Evolutionary conservation across 805 yeast genomes (phyloP).

Genomic region (Wickerhamiella australiensis): DNA sequence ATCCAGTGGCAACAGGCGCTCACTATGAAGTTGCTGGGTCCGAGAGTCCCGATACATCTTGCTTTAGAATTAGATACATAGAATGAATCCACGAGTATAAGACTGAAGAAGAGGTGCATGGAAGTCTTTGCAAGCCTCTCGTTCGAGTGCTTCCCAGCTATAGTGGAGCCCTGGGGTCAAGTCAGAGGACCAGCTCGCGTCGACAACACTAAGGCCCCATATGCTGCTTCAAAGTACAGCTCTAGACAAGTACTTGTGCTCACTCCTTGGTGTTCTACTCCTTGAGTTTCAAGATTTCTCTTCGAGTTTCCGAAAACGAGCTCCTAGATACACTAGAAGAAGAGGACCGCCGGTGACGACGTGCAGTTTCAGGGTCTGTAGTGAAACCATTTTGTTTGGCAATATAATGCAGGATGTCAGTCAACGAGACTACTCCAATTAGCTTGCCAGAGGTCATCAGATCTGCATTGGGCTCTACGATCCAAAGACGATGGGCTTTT

Average conservation of each 20-base stretch:
- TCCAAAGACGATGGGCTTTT: conserved; percentile 61
- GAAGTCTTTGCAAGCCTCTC: too few species aligned
- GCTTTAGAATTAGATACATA: too few species aligned
- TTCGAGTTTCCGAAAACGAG: conserved; percentile 16
- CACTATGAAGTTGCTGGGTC: too few species aligned
- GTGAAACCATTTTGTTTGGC: conserved; percentile 60
- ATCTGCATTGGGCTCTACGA: conserved; percentile 27
- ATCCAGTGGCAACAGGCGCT: too few species aligned
- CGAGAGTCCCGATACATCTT: too few species aligned
- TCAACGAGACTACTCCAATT: conserved; percentile 82
- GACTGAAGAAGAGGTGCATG: too few species aligned
- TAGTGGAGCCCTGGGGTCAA: too few species aligned
- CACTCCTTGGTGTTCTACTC: neutral
- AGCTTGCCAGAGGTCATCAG: conserved; percentile 49
- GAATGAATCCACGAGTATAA: too few species aligned
- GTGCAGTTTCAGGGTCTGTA: conserved; percentile 76
- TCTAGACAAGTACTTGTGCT: neutral
- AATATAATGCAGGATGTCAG: conserved; percentile 74
- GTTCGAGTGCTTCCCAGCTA: too few species aligned
- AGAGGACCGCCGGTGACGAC: conserved; percentile 62
- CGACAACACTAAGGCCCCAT: too few species aligned
- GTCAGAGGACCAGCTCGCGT: too few species aligned
- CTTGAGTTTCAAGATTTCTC: neutral
- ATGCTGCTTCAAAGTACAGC: too few species aligned
- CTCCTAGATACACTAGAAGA: conserved; percentile 21